Evolutionary conservation across 1,284 basidiomycete species (phyloP), one percentile per base, ranked within the genome.

Genomic region (Cystobasidium sp.): DNA sequence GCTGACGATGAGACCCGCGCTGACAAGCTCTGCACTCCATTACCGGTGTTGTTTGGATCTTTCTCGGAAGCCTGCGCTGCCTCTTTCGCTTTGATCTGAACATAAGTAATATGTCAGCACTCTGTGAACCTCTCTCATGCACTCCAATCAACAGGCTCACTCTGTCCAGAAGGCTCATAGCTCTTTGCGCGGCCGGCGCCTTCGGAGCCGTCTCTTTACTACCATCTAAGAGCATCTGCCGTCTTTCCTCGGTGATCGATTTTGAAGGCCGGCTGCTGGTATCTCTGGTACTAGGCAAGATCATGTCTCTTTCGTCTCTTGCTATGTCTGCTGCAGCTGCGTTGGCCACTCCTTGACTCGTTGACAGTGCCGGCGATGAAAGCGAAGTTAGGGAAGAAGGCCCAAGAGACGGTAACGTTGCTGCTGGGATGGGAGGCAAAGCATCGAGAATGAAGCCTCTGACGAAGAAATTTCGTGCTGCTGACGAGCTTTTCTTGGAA

Each of bases 81-180:
- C 53, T 76, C 75, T 62, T 76, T 76, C 8, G 75, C 75, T 59
- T 72, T 72, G 59, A 76, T 76, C 70, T 73, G 63, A 12, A 55
- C 52, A 31, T 12, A 31, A 5, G 7, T 16, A 20, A 18, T 24
- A 52, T 22, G 46, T 24, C 4, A 10, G 37, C 16, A 18, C 9
- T 31, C n/a, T 55, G 14, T 24, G 14, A 37, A 31, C 31, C 31
- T 31, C 31, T 31, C 31, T 47, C 8, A n/a, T 46, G 20, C 18
- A 12, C 39, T 6, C 9, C 6, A 1, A 46, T 37, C 16, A 37
- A 24, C 0, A 39, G 1, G 52, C 74, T 59, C 52, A 75, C 74
- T 44, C 75, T 67, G 22, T 76, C 75, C 9, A 76, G 65, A 37
- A 76, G 46, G 52, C 71, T 76, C 52, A 67, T 76, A 18, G 72